Conservation (phyloP, 2,329 filamentous ascomycete species). For the Calycina marina region DNA sequence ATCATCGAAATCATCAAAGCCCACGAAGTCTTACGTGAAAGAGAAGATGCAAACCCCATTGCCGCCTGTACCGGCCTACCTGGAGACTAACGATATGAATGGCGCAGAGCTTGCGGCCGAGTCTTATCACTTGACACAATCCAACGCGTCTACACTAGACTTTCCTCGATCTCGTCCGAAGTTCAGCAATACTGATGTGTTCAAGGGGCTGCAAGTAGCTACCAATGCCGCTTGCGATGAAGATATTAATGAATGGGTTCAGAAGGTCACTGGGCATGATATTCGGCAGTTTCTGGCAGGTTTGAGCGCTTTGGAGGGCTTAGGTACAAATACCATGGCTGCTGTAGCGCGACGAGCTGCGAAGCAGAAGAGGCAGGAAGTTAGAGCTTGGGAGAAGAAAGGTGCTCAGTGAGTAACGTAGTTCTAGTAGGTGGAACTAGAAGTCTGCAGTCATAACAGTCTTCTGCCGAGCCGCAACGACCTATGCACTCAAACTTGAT, state of each 20-base stretch:
- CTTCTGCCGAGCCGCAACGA: too few species aligned
- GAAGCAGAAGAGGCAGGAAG: constrained; percentile 9
- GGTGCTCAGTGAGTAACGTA: too few species aligned
- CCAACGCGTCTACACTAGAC: background rate
- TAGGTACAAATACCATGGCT: constrained; percentile 20
- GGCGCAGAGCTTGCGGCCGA: background rate
- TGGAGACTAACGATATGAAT: background rate
- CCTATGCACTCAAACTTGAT: too few species aligned
- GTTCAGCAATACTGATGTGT: constrained; percentile 35
- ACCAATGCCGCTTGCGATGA: constrained; percentile 41
- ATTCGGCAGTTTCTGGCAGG: constrained; percentile 41
- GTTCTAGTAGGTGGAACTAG: too few species aligned
- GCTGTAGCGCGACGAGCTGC: constrained; percentile 14
- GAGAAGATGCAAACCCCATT: background rate
- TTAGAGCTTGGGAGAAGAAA: constrained; percentile 9
- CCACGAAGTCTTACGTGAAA: background rate
- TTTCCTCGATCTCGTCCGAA: constrained; percentile 6
- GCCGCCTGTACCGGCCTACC: background rate
- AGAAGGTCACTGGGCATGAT: constrained; percentile 34
- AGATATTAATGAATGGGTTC: constrained; percentile 36
- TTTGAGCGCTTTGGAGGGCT: constrained; percentile 33
- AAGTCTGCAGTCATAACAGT: too few species aligned
- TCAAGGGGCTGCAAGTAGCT: constrained; percentile 39
- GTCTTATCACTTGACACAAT: background rate
- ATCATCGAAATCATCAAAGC: background rate